Percentiles rank a stretch among this genome's conserved stretches.
phyloP scores from a whole-genome alignment of 177 flowering plant genomes.

The Vitis hybrid region DNA sequence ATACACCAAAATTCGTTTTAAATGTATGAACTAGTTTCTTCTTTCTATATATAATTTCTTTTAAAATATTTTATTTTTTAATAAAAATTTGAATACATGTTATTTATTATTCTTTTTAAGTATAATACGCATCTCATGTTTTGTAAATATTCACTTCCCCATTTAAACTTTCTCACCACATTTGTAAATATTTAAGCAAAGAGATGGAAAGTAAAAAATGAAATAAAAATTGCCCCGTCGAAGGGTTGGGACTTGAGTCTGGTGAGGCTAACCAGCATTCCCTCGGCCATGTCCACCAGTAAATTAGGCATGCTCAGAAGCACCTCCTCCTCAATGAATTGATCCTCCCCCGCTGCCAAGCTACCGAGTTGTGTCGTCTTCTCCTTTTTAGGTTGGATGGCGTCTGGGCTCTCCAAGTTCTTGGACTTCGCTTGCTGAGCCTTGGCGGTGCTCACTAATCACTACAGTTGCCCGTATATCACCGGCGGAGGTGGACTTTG shows the following conservation, averaged over 20 bases:
- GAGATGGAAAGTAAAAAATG: no score
- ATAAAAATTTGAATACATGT: no score
- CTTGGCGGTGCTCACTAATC: slow-evolving; percentile 29
- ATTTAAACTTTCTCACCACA: no score
- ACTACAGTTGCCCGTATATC: slow-evolving; percentile 40
- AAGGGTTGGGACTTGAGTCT: slow-evolving; percentile 39
- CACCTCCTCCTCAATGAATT: slow-evolving; percentile 51
- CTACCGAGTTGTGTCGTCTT: not conserved
- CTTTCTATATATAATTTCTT: no score
- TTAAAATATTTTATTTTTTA: no score
- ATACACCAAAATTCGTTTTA: no score
- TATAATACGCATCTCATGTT: no score
- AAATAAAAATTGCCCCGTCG: slow-evolving; percentile 9
- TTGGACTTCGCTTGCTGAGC: slow-evolving; percentile 5
- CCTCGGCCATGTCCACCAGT: slow-evolving; percentile 59
- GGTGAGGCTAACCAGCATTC: slow-evolving; percentile 61
- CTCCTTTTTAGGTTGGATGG: not conserved
- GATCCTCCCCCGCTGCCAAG: slow-evolving; percentile 2
- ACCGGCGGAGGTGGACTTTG: slow-evolving; percentile 26
- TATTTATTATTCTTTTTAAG: no score
- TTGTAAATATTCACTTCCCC: no score
- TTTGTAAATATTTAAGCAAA: no score
- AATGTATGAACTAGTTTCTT: no score
- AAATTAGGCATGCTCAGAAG: slow-evolving; percentile 54
- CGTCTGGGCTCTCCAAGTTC: not conserved